Conservation (phyloP, 2,329 filamentous ascomycete species). For the Sporothrix schenckii region DNA sequence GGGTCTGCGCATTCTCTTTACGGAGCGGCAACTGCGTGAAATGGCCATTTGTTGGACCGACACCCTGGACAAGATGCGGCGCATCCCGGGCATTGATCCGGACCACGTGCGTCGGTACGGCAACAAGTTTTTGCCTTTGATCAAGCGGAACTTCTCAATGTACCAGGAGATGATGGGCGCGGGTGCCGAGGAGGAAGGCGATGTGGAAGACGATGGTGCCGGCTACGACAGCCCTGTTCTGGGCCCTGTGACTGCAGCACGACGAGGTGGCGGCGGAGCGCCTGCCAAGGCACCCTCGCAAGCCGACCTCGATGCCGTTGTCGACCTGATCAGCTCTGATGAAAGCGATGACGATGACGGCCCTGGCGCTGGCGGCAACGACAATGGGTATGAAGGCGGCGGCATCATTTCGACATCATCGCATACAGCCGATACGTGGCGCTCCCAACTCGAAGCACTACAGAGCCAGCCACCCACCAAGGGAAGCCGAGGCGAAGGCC, state of each 20-base stretch:
- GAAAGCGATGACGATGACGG: constrained; percentile 27
- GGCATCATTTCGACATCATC: background rate
- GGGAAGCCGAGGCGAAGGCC: constrained; percentile 31
- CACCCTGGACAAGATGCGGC: constrained; percentile 62
- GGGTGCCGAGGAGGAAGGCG: constrained; percentile 29
- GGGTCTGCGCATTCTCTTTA: constrained; percentile 65
- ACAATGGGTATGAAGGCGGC: background rate
- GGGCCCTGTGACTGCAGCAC: constrained; percentile 21
- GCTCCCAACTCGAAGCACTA: constrained; percentile 40
- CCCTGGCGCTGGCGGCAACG: background rate
- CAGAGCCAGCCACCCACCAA: constrained; percentile 33
- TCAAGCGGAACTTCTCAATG: constrained; percentile 52
- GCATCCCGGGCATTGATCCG: constrained; percentile 64
- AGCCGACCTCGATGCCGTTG: constrained; percentile 48
- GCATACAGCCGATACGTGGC: constrained; percentile 40
- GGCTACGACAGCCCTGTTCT: constrained; percentile 22
- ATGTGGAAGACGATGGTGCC: constrained; percentile 32
- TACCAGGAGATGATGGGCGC: constrained; percentile 57
- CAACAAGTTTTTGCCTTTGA: constrained; percentile 60
- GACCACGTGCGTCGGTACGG: constrained; percentile 67
- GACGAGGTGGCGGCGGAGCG: background rate
- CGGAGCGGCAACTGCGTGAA: constrained; percentile 67
- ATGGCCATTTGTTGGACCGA: constrained; percentile 73
- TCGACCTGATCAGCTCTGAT: constrained; percentile 56
- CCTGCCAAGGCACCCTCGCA: constrained; percentile 26